These are phyloP conservation scores for Furcasterigmium furcatum DNA, from an alignment of 2,329 filamentous ascomycete genomes.

Conservation along the genomic window DNA sequence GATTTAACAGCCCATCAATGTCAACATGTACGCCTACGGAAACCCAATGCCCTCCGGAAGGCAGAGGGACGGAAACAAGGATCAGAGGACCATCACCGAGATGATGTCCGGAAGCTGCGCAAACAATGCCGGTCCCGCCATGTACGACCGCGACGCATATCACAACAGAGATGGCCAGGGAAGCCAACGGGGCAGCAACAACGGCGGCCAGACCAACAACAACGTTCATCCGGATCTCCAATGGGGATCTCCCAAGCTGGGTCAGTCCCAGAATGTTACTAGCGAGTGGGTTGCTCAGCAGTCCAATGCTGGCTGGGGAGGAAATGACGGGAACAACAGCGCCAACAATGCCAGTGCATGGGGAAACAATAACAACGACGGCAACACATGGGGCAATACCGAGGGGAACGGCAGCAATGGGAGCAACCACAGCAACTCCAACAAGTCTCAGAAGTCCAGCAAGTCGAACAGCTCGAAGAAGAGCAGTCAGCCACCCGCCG, in stretches of 20 bases:
- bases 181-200: not conserved
- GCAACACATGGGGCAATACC: not conserved
- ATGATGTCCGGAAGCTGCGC: not conserved
- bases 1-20: slow-evolving; percentile 1
- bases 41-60: not conserved
- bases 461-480: slow-evolving; percentile 7
- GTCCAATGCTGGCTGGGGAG: not conserved
- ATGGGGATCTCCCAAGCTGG: not conserved
- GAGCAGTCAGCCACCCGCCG: slow-evolving; percentile 2
- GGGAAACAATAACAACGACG: not conserved
- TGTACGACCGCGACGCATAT: slow-evolving; percentile 1
- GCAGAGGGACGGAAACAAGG: not conserved
- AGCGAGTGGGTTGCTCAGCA: not conserved
- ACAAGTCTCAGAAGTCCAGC: slow-evolving; percentile 1
- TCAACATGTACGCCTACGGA: slow-evolving; percentile 3
- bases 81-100: not conserved
- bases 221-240: not conserved
- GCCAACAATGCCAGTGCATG: not conserved
- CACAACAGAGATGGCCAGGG: not conserved
- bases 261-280: not conserved
- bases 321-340: not conserved
- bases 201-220: not conserved
- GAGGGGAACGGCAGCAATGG: not conserved
- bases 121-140: slow-evolving; percentile 10
- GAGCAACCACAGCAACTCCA: not conserved